Evolutionary conservation across 495 filamentous ascomycete genomes (phyloP).

Genomic region (Xylaria cubensis): DNA sequence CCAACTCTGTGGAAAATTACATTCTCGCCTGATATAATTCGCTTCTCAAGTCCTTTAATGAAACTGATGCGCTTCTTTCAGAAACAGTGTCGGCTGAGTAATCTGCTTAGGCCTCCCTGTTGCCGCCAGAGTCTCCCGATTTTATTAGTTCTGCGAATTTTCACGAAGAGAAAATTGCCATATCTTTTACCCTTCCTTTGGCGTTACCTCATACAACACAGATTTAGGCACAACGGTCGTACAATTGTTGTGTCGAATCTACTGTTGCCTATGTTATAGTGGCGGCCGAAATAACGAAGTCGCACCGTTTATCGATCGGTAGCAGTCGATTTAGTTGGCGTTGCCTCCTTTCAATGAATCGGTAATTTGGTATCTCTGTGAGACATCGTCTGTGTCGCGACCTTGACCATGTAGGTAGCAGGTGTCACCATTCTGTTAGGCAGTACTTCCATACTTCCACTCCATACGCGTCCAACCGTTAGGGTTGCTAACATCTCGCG

Average conservation of each 20-base stretch:
- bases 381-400: not conserved
- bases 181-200: not conserved
- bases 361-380: not conserved
- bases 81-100: not conserved
- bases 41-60: not conserved
- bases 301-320: not conserved
- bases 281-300: not conserved
- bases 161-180: not conserved
- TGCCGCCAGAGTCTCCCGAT: not conserved
- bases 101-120: not conserved
- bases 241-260: not conserved
- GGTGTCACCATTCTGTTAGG: not conserved
- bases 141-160: not conserved
- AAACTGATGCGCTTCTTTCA: not conserved
- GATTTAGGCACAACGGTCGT: not conserved
- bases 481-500: conserved; percentile 12
- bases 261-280: not conserved
- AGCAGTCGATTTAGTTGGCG: not conserved
- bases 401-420: not conserved
- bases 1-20: not conserved
- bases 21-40: not conserved
- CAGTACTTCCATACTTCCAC: not conserved
- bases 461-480: not conserved
- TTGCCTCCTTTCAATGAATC: not conserved
- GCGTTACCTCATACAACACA: not conserved